Evolutionary conservation across 305 asterid species (phyloP).

Genomic region (Fraxinus greggii): DNA sequence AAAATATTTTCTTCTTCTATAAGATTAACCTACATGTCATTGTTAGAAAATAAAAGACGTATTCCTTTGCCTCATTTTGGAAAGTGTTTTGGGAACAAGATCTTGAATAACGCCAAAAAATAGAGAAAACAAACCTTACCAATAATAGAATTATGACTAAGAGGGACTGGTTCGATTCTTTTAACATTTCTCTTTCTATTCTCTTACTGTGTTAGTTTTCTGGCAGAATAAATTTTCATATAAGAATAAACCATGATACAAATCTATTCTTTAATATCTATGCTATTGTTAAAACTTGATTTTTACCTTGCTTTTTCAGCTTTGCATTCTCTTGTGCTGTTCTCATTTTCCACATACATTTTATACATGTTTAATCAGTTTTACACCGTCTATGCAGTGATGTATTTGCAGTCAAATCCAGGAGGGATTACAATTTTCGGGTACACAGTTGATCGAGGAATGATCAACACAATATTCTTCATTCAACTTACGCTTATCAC

Average conservation of each 20-base stretch:
- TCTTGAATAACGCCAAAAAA: not conserved
- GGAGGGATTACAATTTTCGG: slow-evolving; percentile 86
- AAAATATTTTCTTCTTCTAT: not conserved
- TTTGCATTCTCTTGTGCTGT: not conserved
- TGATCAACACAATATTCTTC: slow-evolving; percentile 80
- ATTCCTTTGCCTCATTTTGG: not conserved
- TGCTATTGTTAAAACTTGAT: not conserved
- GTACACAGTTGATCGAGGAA: slow-evolving; percentile 78
- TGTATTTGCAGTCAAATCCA: slow-evolving; percentile 76
- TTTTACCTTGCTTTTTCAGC: not conserved
- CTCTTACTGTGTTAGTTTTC: not conserved
- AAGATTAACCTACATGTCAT: not conserved
- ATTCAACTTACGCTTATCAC: slow-evolving; percentile 61
- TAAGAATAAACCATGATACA: not conserved
- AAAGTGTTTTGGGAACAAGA: not conserved
- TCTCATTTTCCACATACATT: not conserved
- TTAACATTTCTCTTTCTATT: too few species aligned
- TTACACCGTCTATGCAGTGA: slow-evolving; percentile 45
- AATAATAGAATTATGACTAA: not conserved
- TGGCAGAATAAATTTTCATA: not conserved
- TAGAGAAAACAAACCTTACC: not conserved
- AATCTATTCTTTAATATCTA: not conserved
- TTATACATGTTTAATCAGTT: not conserved
- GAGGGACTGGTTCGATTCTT: not conserved
- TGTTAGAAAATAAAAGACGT: not conserved